Evolutionary conservation across 2,329 filamentous ascomycete genomes (phyloP), one percentile per base, ranked within the genome.

Genomic region (Aspergillus fijiensis): DNA sequence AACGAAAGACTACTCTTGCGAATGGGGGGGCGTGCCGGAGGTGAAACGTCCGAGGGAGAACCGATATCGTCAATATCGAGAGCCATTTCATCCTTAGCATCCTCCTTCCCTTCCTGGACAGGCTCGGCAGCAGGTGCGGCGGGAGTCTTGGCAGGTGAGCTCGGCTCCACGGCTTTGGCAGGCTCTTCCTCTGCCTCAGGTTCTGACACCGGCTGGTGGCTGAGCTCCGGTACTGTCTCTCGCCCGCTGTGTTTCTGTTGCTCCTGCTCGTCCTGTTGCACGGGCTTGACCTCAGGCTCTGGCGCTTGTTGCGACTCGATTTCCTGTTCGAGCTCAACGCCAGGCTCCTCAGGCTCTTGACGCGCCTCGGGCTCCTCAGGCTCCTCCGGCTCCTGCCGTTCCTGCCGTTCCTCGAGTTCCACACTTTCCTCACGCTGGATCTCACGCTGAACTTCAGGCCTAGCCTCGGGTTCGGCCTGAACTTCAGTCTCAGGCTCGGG

Each of bases 1-100:
- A 99, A 98, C 60, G 90, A 96, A 61, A 99, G 83, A 73, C 94
- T 98, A 77, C 93, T 96, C 81, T 98, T 98, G 61, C 94, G 88
- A 66, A 96, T 85, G 31, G 91, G 81, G 2, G 89, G 89, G 66
- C 91, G 70, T 55, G 77, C 78, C 6, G 80, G 80, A 16, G 78
- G 80, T 31, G 79, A 81, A 7, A 70, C 75, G 60, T 80, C 79
- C 2, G 80, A 82, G 19, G 80, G 78, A 19, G 79, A 80, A 48
- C 76, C 79, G 29, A 81, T 77, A 53, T 80, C 79, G 60, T 81
- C 79, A 51, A 80, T 72, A 49, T 77, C 73, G 19, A 76, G 65
- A 27, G 70, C 67, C 39, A 69, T 70, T 27, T 77, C 72, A 48
- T 74, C 71, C 48, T 70, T 71, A 11, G 51, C 66, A 33, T 57